Conservation (phyloP, 257 asterid species). For the Verbena officinalis region DNA sequence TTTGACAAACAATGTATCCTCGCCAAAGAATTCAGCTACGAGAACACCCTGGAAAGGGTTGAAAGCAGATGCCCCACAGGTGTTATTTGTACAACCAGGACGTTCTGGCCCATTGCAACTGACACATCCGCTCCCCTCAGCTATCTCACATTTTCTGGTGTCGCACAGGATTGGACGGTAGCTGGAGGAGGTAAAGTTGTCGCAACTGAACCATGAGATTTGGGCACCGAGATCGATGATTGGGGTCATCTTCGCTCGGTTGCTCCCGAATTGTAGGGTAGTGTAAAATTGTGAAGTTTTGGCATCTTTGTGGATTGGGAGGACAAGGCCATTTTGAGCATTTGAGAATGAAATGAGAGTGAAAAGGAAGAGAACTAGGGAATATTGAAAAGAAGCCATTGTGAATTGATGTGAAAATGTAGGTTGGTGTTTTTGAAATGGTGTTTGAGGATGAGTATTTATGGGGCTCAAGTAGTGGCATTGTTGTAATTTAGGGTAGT, state of each 20-base stretch:
- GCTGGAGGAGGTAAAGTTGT: conserved; percentile 33
- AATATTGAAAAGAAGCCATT: conserved; percentile 30
- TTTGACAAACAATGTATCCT: conserved; percentile 30
- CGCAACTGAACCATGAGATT: conserved; percentile 45
- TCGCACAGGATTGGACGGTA: conserved; percentile 43
- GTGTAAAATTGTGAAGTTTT: conserved; percentile 46
- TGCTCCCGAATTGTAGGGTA: conserved; percentile 43
- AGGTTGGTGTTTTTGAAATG: background rate
- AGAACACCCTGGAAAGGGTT: conserved; percentile 40
- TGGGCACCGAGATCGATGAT: conserved; percentile 47
- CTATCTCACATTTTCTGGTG: conserved; percentile 34
- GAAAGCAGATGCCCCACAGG: conserved; percentile 39
- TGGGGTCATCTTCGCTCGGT: conserved; percentile 33
- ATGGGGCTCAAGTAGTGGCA: conserved; percentile 4
- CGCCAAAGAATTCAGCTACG: conserved; percentile 27
- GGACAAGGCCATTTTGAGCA: conserved; percentile 30
- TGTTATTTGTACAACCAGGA: conserved; percentile 50
- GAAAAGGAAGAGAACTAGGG: conserved; percentile 3
- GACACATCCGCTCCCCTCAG: conserved; percentile 36
- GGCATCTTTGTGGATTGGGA: conserved; percentile 42
- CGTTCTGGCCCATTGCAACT: conserved; percentile 33
- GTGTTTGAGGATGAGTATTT: conserved; percentile 1
- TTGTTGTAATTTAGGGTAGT: background rate
- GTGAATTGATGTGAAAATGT: background rate
- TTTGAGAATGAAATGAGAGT: conserved; percentile 22